phyloP scores from a whole-genome alignment of 352 stramenopile species.

The Globisporangium carolinianum region DNA sequence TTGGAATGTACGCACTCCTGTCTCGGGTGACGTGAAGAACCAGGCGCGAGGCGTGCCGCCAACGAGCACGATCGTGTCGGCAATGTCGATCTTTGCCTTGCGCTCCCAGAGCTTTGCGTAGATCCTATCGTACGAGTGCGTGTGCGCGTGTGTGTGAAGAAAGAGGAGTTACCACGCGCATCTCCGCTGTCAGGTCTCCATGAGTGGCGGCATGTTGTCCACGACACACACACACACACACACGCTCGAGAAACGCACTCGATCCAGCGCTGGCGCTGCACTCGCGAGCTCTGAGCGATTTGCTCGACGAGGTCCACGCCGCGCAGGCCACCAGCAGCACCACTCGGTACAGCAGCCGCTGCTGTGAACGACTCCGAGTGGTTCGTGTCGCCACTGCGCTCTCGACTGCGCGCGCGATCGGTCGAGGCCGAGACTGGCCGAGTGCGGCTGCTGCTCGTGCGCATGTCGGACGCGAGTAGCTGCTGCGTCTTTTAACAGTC shows the following conservation, averaged over 20 bases:
- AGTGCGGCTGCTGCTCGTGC: background rate
- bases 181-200: background rate
- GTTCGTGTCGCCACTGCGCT: background rate
- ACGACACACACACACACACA: no score
- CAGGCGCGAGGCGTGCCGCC: conserved; percentile 36
- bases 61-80: conserved; percentile 42
- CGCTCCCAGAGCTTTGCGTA: conserved; percentile 51
- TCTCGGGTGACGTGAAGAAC: conserved; percentile 54
- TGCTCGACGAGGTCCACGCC: conserved; percentile 50
- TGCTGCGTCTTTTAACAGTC: background rate
- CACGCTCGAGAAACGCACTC: conserved; percentile 21
- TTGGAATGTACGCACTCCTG: conserved; percentile 24
- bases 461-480: background rate
- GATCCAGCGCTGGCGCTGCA: conserved; percentile 50
- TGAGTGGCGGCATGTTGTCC: no score
- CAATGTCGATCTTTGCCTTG: conserved; percentile 53
- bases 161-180: background rate
- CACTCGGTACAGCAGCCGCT: background rate
- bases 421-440: background rate
- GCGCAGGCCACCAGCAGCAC: conserved; percentile 9
- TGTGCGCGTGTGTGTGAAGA: background rate
- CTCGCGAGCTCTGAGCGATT: conserved; percentile 29
- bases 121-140: conserved; percentile 19
- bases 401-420: background rate
- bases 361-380: background rate